Evolutionary conservation across 495 filamentous ascomycete genomes (phyloP), one percentile per base, ranked within the genome.

Genomic region (Aspergillus sclerotiicarbonarius): DNA sequence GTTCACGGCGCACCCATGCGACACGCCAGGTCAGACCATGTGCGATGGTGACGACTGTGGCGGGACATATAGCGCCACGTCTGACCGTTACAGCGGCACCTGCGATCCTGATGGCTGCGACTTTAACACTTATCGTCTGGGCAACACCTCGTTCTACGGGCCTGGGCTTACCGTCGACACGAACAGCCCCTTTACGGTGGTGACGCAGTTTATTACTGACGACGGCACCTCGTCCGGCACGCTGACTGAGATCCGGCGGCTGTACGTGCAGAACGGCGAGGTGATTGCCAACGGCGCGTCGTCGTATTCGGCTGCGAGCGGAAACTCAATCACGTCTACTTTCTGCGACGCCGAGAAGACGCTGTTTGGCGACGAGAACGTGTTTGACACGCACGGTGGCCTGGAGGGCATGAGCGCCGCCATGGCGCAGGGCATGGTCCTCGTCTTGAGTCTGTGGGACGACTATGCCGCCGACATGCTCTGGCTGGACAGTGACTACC

Each of bases 31-130:
- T 31, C 80, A 84, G 62, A 80, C 77, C 55, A 71, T 81, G 60
- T 90, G 88, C 74, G 68, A 71, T 25, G 84, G 81, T 20, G 70
- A 72, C 43, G 64, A 73, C 21, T 89, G 87, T 59, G 83, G 81
- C 45, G 78, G 78, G 43, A 74, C 75, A 13, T 76, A 79, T 62
- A 70, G 61, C 43, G n/a, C 15, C 47, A 49, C 46, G 10, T 8
- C 37, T 13, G 62, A 68, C 55, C 74, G 76, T 54, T 81, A 82
- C 59, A 70, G 51, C 39, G 82, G 80, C 50, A 79, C 83, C 54
- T 92, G 89, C 67, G 90, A 92, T 66, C 84, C 89, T 59, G 86
- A 86, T 66, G 87, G 87, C 55, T 92, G 89, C 71, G 88, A 90
- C 67, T 90, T 87, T 83, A 92, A 92, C 84, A 73, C 83, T 15